Conservation (phyloP, 768 basidiomycete genomes). For the Mycena leptocephala region DNA sequence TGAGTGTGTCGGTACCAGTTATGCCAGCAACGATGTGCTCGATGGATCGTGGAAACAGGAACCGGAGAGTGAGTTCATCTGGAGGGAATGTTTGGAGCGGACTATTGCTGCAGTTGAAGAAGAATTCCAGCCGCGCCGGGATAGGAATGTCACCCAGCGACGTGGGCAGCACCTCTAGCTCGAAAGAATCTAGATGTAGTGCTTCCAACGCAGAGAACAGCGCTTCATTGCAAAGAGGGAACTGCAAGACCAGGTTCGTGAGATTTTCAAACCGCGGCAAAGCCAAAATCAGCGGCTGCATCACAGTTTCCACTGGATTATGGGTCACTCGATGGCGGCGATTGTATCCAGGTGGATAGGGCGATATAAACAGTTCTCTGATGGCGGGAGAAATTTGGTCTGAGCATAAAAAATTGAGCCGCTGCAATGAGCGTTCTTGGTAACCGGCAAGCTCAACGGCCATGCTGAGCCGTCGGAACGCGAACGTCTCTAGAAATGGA, state of each 20-base stretch:
- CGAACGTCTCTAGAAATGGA: constrained; percentile 40
- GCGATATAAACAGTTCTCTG: constrained; percentile 34
- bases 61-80: constrained; percentile 20
- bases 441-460: constrained; percentile 26
- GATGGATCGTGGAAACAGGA: constrained; percentile 30
- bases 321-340: constrained; percentile 30
- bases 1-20: constrained; percentile 36
- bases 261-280: constrained; percentile 36
- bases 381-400: constrained; percentile 28
- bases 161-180: constrained; percentile 35
- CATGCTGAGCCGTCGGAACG: constrained; percentile 31
- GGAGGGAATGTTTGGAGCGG: constrained; percentile 17
- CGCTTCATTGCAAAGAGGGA: constrained; percentile 22
- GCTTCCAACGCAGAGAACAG: constrained; percentile 1
- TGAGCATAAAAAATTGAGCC: constrained; percentile 34
- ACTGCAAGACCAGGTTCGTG: constrained; percentile 34
- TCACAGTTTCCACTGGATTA: constrained; percentile 29
- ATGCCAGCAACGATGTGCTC: constrained; percentile 33
- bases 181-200: constrained; percentile 26
- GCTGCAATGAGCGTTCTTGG: constrained; percentile 22
- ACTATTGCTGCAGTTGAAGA: constrained; percentile 34
- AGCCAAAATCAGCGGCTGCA: constrained; percentile 23
- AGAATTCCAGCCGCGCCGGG: constrained; percentile 29
- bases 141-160: constrained; percentile 28
- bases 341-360: constrained; percentile 38